A percentile compares a stretch with the other conserved stretches of the same genome.
phyloP scores from a whole-genome alignment of 306 rosid genomes.

The Cicer bijugum region DNA sequence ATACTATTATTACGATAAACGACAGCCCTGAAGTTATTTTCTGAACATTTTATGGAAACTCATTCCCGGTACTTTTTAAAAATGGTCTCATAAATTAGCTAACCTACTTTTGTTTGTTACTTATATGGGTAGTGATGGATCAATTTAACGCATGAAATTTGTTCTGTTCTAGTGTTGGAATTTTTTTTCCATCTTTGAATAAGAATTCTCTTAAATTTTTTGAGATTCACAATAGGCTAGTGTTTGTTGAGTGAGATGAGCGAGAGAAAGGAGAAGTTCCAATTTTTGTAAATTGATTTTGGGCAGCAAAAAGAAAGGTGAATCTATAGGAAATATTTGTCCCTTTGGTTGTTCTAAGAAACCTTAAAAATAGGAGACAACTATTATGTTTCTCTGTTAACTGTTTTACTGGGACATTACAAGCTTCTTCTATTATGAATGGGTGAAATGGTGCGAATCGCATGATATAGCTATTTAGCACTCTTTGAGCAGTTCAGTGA shows the following conservation, averaged over 20 bases:
- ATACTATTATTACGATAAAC: background rate
- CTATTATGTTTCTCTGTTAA: too few relatives aligned
- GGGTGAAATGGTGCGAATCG: too few relatives aligned
- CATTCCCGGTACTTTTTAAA: background rate
- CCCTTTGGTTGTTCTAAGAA: too few relatives aligned
- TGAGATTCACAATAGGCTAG: background rate
- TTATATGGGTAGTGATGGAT: background rate
- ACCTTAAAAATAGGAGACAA: too few relatives aligned
- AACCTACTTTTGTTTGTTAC: background rate
- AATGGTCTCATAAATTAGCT: background rate
- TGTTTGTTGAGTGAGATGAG: background rate
- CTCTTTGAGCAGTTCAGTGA: too few relatives aligned
- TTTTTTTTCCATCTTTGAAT: background rate
- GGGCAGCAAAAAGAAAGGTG: too few relatives aligned
- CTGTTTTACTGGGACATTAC: too few relatives aligned
- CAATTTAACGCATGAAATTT: background rate
- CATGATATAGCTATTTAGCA: too few relatives aligned
- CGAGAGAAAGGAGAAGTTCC: background rate
- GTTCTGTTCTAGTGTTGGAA: background rate
- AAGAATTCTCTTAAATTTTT: background rate
- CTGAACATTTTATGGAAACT: constrained; percentile 7
- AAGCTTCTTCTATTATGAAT: too few relatives aligned
- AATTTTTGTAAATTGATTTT: background rate
- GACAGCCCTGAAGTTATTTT: constrained; percentile 15
- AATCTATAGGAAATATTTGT: too few relatives aligned